Conservation (phyloP, 192 early-diverging fungal species). For the Gaertneriomyces semiglobifer region DNA sequence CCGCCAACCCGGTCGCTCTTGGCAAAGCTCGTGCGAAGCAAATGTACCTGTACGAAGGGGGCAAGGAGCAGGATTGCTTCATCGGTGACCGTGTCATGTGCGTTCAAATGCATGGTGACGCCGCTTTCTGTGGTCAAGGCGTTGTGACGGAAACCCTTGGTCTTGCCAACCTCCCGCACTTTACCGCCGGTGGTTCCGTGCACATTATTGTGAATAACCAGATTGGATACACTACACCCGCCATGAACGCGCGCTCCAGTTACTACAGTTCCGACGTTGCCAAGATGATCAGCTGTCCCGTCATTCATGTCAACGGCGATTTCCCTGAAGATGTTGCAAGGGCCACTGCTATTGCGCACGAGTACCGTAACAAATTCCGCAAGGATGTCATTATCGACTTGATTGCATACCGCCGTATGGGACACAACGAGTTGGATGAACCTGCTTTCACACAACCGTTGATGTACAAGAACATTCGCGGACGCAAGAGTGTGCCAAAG, state of each 20-base stretch:
- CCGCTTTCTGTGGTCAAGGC: slow-evolving; percentile 68
- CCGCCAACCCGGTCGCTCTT: slow-evolving; percentile 92
- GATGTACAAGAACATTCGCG: slow-evolving; percentile 94
- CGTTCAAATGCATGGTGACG: slow-evolving; percentile 94
- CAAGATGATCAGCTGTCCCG: slow-evolving; percentile 93
- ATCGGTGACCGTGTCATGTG: slow-evolving; percentile 92
- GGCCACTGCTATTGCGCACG: slow-evolving; percentile 79
- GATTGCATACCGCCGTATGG: slow-evolving; percentile 94
- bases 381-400: slow-evolving; percentile 95
- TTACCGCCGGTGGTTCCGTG: slow-evolving; percentile 89
- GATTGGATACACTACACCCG: slow-evolving; percentile 92
- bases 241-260: slow-evolving; percentile 88
- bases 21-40: slow-evolving; percentile 95
- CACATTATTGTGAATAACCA: slow-evolving; percentile 99
- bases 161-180: slow-evolving; percentile 92
- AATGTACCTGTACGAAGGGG: slow-evolving; percentile 69
- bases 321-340: slow-evolving; percentile 86
- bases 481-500: slow-evolving; percentile 76
- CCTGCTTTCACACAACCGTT: slow-evolving; percentile 90
- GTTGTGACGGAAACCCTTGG: slow-evolving; percentile 96
- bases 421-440: slow-evolving; percentile 97
- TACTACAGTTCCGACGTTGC: slow-evolving; percentile 91
- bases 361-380: slow-evolving; percentile 89
- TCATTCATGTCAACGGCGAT: slow-evolving; percentile 96
- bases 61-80: slow-evolving; percentile 67